Base-by-base conservation (phyloP, 2,329 filamentous ascomycete genomes). In the Bertia moriformis region DNA sequence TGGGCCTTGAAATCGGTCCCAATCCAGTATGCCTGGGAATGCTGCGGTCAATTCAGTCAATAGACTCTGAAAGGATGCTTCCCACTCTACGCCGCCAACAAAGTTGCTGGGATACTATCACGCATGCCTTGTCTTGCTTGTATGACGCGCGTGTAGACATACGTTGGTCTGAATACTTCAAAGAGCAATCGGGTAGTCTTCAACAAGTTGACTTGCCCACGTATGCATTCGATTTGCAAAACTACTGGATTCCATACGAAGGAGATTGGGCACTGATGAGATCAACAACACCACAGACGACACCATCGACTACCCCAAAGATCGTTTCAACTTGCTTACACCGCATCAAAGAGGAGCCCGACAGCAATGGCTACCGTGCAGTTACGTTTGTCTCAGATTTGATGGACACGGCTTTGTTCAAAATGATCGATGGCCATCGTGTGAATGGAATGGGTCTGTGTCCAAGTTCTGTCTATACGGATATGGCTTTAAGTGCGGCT, bases 241-340 rank as follows among this genome's bases (percentile, higher is more conserved):
- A 72, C 46, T 83, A 84, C 56, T 83, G 78, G 78, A 66, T 83
- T 14, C 73, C 75, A 51, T 83, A 83, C 54, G 64, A 52, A 1
- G 56, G 57, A 18, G 56, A 59, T 22, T 84, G 76, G 75, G 71
- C 66, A 20, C 58, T 83, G 37, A 75, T 67, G 44, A 83, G 83
- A 59, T 77, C 66, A 41, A 65, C 77, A 52, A 57, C 56, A 38
- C 57, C 49, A 24, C 20, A 3, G 15, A 22, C n/a, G n/a, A n/a
- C n/a, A n/a, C n/a, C n/a, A n/a, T n/a, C n/a, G n/a, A n/a, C n/a
- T n/a, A n/a, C n/a, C n/a, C n/a, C n/a, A n/a, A n/a, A n/a, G n/a
- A n/a, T n/a, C n/a, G n/a, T n/a, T n/a, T n/a, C n/a, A n/a, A n/a
- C n/a, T n/a, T n/a, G n/a, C n/a, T n/a, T n/a, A n/a, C n/a, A n/a